A percentile compares a stretch with the other conserved stretches of the same genome.
Evolutionary conservation across 768 basidiomycete genomes (phyloP).

Genomic region (Boletus rubescentipes): DNA sequence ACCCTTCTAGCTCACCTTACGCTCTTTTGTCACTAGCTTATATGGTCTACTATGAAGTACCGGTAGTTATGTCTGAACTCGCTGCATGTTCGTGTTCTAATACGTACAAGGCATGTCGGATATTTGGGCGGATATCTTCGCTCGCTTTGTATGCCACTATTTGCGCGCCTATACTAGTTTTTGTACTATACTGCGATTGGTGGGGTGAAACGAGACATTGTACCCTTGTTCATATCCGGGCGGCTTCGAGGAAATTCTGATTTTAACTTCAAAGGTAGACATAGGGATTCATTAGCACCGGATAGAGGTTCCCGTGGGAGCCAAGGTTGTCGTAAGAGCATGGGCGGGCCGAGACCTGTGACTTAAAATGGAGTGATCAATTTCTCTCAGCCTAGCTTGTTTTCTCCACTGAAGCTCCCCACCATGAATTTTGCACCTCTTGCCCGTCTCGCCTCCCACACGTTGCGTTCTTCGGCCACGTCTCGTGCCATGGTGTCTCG

Average conservation of each 20-base stretch:
- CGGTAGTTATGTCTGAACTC: conserved; percentile 21
- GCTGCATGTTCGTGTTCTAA: conserved; percentile 26
- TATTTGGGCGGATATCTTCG: background rate
- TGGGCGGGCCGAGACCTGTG: conserved; percentile 6
- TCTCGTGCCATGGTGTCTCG: conserved; percentile 9
- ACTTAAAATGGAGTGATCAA: conserved; percentile 23
- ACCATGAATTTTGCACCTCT: conserved; percentile 33
- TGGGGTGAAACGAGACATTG: no score
- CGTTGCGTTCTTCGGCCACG: conserved; percentile 13
- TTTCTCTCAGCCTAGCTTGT: conserved; percentile 16
- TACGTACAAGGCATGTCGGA: conserved; percentile 22
- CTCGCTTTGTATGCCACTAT: background rate
- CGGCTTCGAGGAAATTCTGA: no score
- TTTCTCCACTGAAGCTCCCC: conserved; percentile 9
- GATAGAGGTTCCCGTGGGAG: background rate
- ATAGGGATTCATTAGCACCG: no score
- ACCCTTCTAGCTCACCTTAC: conserved; percentile 24
- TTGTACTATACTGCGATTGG: background rate
- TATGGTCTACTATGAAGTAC: conserved; percentile 34
- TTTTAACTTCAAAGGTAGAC: no score
- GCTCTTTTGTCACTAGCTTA: conserved; percentile 31
- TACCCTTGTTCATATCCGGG: no score
- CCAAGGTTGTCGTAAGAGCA: background rate
- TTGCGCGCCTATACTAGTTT: background rate
- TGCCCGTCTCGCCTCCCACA: conserved; percentile 20